These are phyloP conservation scores for Metschnikowia sp. DNA, from an alignment of 805 yeast genomes.

Conservation along the genomic window DNA sequence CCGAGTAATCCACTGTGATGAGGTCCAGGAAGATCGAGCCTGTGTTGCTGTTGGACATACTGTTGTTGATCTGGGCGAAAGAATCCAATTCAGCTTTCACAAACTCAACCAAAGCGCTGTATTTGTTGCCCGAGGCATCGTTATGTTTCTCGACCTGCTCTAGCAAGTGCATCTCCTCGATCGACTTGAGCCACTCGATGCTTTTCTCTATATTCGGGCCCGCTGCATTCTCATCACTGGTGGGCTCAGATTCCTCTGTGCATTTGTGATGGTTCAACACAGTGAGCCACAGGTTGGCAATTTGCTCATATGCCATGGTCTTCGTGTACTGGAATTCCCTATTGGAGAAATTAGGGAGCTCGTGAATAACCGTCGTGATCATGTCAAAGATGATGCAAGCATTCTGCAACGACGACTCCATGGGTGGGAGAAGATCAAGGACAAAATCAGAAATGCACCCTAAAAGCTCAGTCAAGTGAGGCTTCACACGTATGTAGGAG, in stretches of 20 bases:
- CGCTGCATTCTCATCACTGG: constrained; percentile 2
- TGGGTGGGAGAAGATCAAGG: constrained; percentile 68
- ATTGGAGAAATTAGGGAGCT: constrained; percentile 63
- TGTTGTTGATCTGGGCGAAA: constrained; percentile 24
- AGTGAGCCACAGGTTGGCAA: constrained; percentile 58
- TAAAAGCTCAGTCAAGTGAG: constrained; percentile 64
- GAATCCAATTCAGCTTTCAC: constrained; percentile 38
- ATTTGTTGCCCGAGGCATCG: constrained; percentile 39
- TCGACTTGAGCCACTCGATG: constrained; percentile 26
- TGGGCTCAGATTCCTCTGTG: constrained; percentile 18
- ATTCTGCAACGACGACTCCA: constrained; percentile 49
- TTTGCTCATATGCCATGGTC: constrained; percentile 56
- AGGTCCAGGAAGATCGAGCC: constrained; percentile 30
- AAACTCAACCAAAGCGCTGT: constrained; percentile 43
- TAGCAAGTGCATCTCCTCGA: constrained; percentile 37
- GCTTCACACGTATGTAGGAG: constrained; percentile 69
- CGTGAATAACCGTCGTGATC: constrained; percentile 56
- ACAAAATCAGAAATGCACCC: constrained; percentile 72
- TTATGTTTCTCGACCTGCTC: constrained; percentile 45
- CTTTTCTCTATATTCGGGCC: constrained; percentile 15
- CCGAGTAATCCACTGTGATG: constrained; percentile 43
- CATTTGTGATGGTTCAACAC: constrained; percentile 33
- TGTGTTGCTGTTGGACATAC: constrained; percentile 9
- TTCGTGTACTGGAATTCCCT: constrained; percentile 52
- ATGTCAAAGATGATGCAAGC: constrained; percentile 62